These are phyloP conservation scores for Sporothrix sp. DNA, from an alignment of 2,329 filamentous ascomycete species.

Conservation along the genomic window DNA sequence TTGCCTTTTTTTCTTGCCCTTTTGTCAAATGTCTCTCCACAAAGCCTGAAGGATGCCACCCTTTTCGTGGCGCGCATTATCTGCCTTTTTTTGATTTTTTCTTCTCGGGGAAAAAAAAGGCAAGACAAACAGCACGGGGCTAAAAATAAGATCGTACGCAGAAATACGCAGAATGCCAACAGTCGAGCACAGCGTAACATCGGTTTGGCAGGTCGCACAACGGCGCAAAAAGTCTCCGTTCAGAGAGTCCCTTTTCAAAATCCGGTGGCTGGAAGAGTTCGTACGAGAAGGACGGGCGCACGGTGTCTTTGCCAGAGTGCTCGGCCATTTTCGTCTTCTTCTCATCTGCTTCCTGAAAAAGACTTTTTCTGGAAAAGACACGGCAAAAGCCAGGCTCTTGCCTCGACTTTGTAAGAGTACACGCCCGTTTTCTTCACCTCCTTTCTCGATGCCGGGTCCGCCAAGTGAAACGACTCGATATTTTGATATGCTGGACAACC, in stretches of 20 bases:
- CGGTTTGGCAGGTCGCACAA: conserved; percentile 7
- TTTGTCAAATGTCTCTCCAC: too few relatives aligned
- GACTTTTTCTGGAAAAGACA: background rate
- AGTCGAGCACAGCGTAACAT: conserved; percentile 2
- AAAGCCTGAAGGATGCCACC: too few relatives aligned
- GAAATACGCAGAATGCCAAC: background rate
- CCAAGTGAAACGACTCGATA: conserved; percentile 4
- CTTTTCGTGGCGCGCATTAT: background rate
- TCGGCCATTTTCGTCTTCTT: background rate
- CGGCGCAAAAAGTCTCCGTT: conserved; percentile 1
- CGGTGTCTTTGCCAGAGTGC: background rate
- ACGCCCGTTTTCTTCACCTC: background rate
- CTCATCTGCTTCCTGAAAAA: background rate
- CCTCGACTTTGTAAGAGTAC: background rate
- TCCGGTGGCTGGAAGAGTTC: background rate
- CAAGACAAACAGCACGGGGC: background rate
- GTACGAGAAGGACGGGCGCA: conserved; percentile 3
- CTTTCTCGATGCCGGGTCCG: too few relatives aligned
- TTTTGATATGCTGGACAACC: conserved; percentile 2
- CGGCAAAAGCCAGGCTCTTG: background rate
- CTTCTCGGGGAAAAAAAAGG: background rate
- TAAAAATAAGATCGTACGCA: background rate
- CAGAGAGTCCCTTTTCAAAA: background rate
- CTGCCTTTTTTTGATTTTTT: background rate
- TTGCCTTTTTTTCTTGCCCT: conserved; percentile 1